Evolutionary conservation across 2,329 filamentous ascomycete genomes (phyloP), one percentile per base, ranked within the genome.

Genomic region (Paraconiothyrium sp.): DNA sequence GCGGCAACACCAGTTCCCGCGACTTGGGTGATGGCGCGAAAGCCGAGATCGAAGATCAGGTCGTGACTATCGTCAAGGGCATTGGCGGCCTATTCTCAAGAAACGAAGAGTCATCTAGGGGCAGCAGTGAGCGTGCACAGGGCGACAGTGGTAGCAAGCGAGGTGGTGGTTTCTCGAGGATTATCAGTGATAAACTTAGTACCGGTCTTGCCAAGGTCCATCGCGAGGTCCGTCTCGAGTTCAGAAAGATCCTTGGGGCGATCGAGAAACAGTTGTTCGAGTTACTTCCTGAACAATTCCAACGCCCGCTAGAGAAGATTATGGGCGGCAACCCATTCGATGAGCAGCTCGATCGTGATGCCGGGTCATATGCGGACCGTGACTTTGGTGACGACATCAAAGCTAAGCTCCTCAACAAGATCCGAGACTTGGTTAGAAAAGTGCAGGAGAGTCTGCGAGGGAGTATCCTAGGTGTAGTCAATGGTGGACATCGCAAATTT

Each of bases 211-310:
- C 72, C 16, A 72, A 67, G 56, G 72, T 74, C 1, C 72, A 74
- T 46, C 60, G 72, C 35, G 72, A 74, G 58, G 72, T 74, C 4
- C 71, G 72, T 37, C 54, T 74, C 1, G 72, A 74, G 27, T 74
- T 74, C 57, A 69, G 72, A 35, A 73, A 71, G 51, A 62, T 74
- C 1, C 62, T 74, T 2, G 72, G 72, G 14, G 65, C 67, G 20
- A 74, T 74, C 24, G 72, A 74, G 54, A 72, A 70, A 59, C 70
- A 73, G 49, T 59, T 74, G 1, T 74, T 74, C 49, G 72, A 74
- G 52, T 44, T 74, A 10, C 52, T 74, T 37, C 72, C 72, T 8
- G 70, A 72, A 49, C 67, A 73, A 32, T 72, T 74, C 43, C 72
- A 74, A 47, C 58, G 67, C 20, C 72, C 72, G 1, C 65, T 74